These are phyloP conservation scores for Rhododendron henanense DNA, from an alignment of 148 eudicot genomes.

Conservation along the genomic window DNA sequence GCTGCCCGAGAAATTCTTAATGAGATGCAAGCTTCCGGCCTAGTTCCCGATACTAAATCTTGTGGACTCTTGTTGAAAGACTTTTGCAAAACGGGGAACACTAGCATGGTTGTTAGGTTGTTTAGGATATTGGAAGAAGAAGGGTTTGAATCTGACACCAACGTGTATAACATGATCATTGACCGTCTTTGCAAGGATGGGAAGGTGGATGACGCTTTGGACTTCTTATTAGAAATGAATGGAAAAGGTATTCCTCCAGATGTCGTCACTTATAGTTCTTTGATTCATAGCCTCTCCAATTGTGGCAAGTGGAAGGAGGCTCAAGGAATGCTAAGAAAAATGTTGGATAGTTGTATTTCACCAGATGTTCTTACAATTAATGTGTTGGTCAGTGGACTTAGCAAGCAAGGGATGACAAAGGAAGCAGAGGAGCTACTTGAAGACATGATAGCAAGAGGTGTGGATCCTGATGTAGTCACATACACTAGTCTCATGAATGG, in stretches of 20 bases:
- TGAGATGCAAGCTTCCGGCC: conserved; percentile 3
- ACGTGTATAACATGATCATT: background rate
- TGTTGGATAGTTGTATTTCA: background rate
- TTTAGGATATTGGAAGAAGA: background rate
- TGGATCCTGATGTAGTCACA: background rate
- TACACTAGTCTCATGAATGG: conserved; percentile 13
- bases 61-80: background rate
- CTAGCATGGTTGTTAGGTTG: background rate
- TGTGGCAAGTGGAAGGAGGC: background rate
- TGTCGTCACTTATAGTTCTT: conserved; percentile 5
- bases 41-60: background rate
- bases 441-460: background rate
- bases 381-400: conserved; percentile 2
- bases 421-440: background rate
- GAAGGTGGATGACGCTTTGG: background rate
- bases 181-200: conserved; percentile 9
- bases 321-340: background rate
- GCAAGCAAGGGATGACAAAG: conserved; percentile 6
- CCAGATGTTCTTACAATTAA: background rate
- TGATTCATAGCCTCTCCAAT: conserved; percentile 2
- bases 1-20: background rate
- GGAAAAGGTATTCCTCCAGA: background rate
- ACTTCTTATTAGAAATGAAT: conserved; percentile 1
- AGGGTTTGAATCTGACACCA: background rate
- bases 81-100: background rate